Conservation (phyloP, 1,139 yeast species). For the Debaryomyces coudertii region DNA sequence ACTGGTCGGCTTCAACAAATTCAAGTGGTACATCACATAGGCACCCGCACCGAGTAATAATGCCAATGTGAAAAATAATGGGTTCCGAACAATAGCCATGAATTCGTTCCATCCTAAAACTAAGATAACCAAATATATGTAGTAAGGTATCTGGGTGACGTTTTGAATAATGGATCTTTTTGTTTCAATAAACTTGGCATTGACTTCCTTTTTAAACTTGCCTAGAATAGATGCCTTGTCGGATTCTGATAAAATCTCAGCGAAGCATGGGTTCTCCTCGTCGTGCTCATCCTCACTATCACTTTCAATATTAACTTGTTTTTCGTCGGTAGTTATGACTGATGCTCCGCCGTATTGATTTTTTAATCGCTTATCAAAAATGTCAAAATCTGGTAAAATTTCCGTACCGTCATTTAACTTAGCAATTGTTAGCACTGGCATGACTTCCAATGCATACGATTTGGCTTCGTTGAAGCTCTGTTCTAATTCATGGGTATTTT, state of each 20-base stretch:
- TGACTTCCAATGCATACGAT: conserved; percentile 53
- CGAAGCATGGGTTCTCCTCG: conserved; percentile 42
- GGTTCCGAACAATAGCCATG: conserved; percentile 83
- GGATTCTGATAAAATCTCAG: conserved; percentile 58
- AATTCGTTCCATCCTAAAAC: conserved; percentile 96
- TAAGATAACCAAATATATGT: conserved; percentile 70
- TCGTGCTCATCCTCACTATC: conserved; percentile 45
- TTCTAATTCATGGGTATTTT: conserved; percentile 73
- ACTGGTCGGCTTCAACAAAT: conserved; percentile 75
- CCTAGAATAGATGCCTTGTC: conserved; percentile 61
- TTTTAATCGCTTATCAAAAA: conserved; percentile 32
- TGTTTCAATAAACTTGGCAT: conserved; percentile 82
- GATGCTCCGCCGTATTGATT: conserved; percentile 24
- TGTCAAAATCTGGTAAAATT: conserved; percentile 58
- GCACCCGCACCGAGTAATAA: conserved; percentile 60
- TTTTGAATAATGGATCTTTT: conserved; percentile 73
- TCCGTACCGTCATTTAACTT: conserved; percentile 54
- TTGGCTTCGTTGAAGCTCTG: conserved; percentile 62
- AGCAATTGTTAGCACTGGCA: conserved; percentile 66
- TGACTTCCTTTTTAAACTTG: conserved; percentile 76
- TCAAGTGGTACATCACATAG: conserved; percentile 70
- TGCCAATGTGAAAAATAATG: conserved; percentile 66
- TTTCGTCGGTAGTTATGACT: conserved; percentile 14
- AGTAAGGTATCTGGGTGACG: conserved; percentile 79
- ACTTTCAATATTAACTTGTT: conserved; percentile 40